Evolutionary conservation across 352 stramenopile genomes (phyloP).

Genomic region (Phytophthora capsici): DNA sequence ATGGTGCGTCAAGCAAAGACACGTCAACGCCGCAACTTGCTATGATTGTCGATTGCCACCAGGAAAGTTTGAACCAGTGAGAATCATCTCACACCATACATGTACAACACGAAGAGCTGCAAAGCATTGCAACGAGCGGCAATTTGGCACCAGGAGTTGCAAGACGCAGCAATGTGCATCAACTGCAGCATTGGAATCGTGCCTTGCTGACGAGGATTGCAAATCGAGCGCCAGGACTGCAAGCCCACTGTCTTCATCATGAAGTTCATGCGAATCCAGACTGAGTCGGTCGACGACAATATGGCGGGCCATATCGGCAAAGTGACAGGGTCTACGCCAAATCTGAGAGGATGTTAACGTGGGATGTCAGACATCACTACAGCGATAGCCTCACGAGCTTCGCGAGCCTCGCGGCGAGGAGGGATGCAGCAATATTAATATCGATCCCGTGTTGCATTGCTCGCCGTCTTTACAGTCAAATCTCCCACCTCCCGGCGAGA

Average conservation of each 20-base stretch:
- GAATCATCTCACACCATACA: slow-evolving; percentile 17
- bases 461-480: slow-evolving; percentile 17
- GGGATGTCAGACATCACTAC: background rate
- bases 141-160: background rate
- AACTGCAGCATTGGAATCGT: slow-evolving; percentile 1
- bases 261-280: background rate
- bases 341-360: slow-evolving; percentile 8
- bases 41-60: background rate
- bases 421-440: background rate
- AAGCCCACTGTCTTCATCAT: slow-evolving; percentile 32
- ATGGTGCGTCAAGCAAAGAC: slow-evolving; percentile 4
- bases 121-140: slow-evolving; percentile 11
- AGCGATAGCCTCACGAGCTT: background rate
- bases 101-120: background rate
- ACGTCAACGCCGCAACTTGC: slow-evolving; percentile 14
- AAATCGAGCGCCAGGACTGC: slow-evolving; percentile 7
- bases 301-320: background rate
- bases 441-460: background rate
- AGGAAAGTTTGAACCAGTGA: slow-evolving; percentile 6
- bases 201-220: slow-evolving; percentile 15
- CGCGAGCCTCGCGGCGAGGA: no score
- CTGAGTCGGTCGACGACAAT: slow-evolving; percentile 2
- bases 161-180: background rate
- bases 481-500: background rate
- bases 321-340: background rate